phyloP scores from a whole-genome alignment of 2,329 filamentous ascomycete genomes.

The Erysiphe neolycopersici region DNA sequence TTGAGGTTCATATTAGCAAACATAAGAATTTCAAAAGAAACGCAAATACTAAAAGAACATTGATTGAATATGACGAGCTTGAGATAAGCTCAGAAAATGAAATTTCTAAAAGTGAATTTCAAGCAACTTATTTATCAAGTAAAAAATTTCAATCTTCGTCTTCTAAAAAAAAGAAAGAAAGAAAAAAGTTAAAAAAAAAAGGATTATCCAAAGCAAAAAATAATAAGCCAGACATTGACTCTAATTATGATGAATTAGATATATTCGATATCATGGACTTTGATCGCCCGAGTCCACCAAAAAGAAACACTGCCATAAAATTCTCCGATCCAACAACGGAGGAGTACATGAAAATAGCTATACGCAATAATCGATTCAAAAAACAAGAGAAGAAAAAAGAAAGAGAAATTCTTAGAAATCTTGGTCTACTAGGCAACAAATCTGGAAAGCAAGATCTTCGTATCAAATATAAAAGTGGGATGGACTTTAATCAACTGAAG shows the following conservation, averaged over 20 bases:
- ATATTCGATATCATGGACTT: slow-evolving; percentile 54
- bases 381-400: slow-evolving; percentile 45
- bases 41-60: background rate
- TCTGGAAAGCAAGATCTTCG: slow-evolving; percentile 27
- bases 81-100: slow-evolving; percentile 31
- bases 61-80: slow-evolving; percentile 35
- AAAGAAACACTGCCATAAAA: slow-evolving; percentile 23
- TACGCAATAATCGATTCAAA: slow-evolving; percentile 40
- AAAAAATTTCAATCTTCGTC: background rate
- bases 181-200: slow-evolving; percentile 5
- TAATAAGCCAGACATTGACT: slow-evolving; percentile 20
- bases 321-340: slow-evolving; percentile 43
- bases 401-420: slow-evolving; percentile 38
- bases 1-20: too few species aligned
- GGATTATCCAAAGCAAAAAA: slow-evolving; percentile 10
- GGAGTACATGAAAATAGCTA: slow-evolving; percentile 27
- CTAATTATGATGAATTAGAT: slow-evolving; percentile 26
- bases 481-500: slow-evolving; percentile 42
- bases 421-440: slow-evolving; percentile 36
- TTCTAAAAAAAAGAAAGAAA: background rate
- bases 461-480: slow-evolving; percentile 45
- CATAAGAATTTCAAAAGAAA: background rate
- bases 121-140: background rate
- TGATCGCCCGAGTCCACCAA: slow-evolving; percentile 38
- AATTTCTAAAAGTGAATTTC: background rate